Percentiles rank a stretch among this genome's conserved stretches.
Conservation (phyloP, 148 eudicot species). For the Amaranthus hypochondriacus region DNA sequence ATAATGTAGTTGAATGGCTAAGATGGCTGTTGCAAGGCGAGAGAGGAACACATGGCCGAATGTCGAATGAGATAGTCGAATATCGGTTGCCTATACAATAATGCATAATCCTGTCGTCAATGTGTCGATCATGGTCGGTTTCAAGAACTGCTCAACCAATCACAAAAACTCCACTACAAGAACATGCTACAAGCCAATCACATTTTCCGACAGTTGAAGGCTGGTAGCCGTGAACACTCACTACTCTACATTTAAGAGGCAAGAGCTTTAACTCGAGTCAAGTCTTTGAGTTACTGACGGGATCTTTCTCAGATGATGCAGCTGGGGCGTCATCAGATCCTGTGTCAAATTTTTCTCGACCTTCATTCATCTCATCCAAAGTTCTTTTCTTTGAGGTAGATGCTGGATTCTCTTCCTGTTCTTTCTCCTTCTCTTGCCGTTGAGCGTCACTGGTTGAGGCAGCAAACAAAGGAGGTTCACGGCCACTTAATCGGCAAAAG, state of each 20-base stretch:
- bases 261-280: constrained; percentile 5
- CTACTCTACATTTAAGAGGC: neutral
- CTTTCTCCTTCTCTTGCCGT: constrained; percentile 38
- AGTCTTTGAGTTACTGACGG: constrained; percentile 8
- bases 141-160: neutral
- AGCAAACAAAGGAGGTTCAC: constrained; percentile 70
- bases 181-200: neutral
- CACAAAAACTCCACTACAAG: neutral
- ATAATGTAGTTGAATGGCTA: no score
- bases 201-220: neutral
- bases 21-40: no score
- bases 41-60: no score
- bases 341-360: constrained; percentile 31
- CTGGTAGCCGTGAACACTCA: neutral
- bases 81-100: no score
- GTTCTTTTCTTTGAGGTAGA: constrained; percentile 60
- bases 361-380: constrained; percentile 43
- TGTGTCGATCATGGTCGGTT: no score
- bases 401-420: constrained; percentile 39
- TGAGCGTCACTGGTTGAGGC: constrained; percentile 37
- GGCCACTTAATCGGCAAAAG: constrained; percentile 84
- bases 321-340: constrained; percentile 25
- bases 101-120: no score
- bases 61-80: no score
- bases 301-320: constrained; percentile 23